phyloP scores from a whole-genome alignment of 805 yeast species.

The Geotrichum ghanense region DNA sequence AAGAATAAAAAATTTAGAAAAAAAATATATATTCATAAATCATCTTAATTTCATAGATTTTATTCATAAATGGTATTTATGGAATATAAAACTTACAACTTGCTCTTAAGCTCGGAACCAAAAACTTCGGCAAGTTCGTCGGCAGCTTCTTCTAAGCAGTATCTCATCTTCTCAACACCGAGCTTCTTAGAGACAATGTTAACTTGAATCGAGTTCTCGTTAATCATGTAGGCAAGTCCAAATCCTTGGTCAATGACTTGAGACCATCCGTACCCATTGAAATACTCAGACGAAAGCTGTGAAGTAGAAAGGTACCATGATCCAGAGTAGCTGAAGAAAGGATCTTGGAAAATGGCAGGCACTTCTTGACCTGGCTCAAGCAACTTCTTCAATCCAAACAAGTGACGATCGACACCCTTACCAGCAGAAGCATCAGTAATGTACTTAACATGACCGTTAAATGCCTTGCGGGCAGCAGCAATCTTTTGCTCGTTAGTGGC shows the following conservation, averaged over 20 bases:
- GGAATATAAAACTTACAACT: too few species aligned
- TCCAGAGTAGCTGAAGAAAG: slow-evolving; percentile 61
- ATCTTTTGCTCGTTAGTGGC: slow-evolving; percentile 46
- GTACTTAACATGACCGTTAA: slow-evolving; percentile 62
- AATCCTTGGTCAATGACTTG: slow-evolving; percentile 91
- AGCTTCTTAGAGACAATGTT: slow-evolving; percentile 69
- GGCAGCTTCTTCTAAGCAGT: slow-evolving; percentile 66
- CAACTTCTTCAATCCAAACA: slow-evolving; percentile 76
- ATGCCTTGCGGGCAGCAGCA: slow-evolving; percentile 58
- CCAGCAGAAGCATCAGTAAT: slow-evolving; percentile 74
- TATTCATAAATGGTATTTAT: too few species aligned
- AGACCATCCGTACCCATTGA: slow-evolving; percentile 92
- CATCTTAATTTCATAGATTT: too few species aligned
- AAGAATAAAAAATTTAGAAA: too few species aligned
- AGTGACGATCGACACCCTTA: slow-evolving; percentile 85
- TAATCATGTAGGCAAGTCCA: slow-evolving; percentile 89
- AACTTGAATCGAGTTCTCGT: slow-evolving; percentile 72
- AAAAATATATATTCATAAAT: too few species aligned
- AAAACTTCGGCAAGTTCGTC: slow-evolving; percentile 68
- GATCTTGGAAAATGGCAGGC: slow-evolving; percentile 65
- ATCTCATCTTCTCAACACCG: slow-evolving; percentile 36
- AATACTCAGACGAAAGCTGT: slow-evolving; percentile 72
- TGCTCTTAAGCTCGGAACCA: slow-evolving; percentile 19
- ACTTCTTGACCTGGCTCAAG: slow-evolving; percentile 41
- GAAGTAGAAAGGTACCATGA: slow-evolving; percentile 86